Evolutionary conservation across 768 basidiomycete species (phyloP).

Genomic region (Phylloporus rhodoxanthus): DNA sequence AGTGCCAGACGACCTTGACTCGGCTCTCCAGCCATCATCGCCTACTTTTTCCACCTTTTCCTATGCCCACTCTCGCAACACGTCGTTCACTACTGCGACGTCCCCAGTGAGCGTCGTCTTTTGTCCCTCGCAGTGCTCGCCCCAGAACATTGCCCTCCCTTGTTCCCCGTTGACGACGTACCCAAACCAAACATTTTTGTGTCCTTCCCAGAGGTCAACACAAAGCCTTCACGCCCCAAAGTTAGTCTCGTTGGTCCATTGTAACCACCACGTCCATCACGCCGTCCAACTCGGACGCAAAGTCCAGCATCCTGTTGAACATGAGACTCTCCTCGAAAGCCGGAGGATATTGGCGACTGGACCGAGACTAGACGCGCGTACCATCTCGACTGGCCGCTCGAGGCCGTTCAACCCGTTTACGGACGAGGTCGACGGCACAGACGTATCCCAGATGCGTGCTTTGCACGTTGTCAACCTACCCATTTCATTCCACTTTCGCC

Average conservation of each 20-base stretch:
- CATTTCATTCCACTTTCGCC: no score
- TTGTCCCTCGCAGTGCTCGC: conserved; percentile 9
- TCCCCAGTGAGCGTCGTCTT: conserved; percentile 22
- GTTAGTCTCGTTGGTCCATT: conserved; percentile 25
- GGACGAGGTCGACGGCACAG: no score
- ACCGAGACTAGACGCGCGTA: no score
- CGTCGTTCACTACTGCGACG: conserved; percentile 17
- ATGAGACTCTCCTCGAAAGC: conserved; percentile 14
- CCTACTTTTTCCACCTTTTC: conserved; percentile 28
- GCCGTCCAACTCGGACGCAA: conserved; percentile 13
- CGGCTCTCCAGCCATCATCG: conserved; percentile 16
- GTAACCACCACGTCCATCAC: conserved; percentile 29
- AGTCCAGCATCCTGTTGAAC: not conserved
- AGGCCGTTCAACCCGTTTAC: no score
- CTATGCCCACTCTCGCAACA: conserved; percentile 23
- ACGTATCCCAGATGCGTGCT: no score
- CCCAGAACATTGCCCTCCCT: conserved; percentile 26
- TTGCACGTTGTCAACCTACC: no score
- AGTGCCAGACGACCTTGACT: conserved; percentile 22
- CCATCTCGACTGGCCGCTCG: no score
- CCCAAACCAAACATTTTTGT: not conserved
- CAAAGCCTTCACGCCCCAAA: conserved; percentile 5
- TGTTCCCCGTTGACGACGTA: conserved; percentile 19
- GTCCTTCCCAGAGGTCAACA: not conserved
- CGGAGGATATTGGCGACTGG: no score